Evolutionary conservation across 2,329 filamentous ascomycete species (phyloP), one percentile per base, ranked within the genome.

Genomic region (Polytolypa hystricis): DNA sequence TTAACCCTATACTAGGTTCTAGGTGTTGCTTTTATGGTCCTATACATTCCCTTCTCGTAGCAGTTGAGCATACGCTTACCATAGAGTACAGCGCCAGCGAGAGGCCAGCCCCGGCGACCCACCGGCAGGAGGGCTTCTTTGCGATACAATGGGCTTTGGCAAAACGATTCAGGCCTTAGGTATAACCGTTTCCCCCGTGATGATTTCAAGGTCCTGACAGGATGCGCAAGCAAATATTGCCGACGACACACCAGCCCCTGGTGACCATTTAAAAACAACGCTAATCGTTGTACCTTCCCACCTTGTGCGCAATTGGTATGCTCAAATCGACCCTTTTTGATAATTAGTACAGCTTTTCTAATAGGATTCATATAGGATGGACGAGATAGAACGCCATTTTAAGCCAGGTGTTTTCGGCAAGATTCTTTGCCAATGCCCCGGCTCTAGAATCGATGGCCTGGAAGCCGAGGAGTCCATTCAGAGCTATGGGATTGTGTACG

Each of bases 81-180:
- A n/a, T n/a, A n/a, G n/a, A n/a, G 25, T n/a, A 15, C 25, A 58
- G 56, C 53, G 51, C 20, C 40, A 53, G n/a, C 50, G 55, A 11
- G 57, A 60, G 31, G n/a, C n/a, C n/a, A 46, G 39, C 5, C 45
- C 47, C 10, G 12, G 31, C 18, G 14, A 19, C 2, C 19, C 31
- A 6, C 56, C 59, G 1, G 41, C 34, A 11, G 61, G 61, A 4
- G 61, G 61, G 0, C 46, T 65, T 12, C 47, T 61, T 1, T 59
- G 56, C 19, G 61, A 65, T 35, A 51, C 54, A 7, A 64, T 64
- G 61, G 61, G 61, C 0, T 55, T 62, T 18, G 61, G 61, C 1
- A 64, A 64, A 41, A 61, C 58, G 0, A 49, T 61, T 2, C 54
- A 57, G 36, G 50, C 54, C 26, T 48, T 63, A 27, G 51, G 53